Percentiles rank a stretch among this genome's conserved stretches.
phyloP scores from a whole-genome alignment of 352 stramenopile genomes.

The Pythium oligandrum region DNA sequence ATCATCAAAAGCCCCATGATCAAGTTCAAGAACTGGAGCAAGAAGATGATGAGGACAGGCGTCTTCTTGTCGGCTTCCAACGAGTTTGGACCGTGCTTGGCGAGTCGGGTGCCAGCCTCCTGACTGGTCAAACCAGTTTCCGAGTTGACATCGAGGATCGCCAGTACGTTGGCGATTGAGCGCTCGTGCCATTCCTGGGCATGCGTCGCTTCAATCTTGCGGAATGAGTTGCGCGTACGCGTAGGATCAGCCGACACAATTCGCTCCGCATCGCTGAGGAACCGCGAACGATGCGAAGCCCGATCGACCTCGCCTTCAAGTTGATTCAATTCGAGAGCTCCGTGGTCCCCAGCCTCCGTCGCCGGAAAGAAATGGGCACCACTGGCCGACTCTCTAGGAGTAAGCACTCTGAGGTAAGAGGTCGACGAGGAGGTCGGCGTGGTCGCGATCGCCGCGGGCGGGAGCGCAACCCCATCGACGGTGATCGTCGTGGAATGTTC shows the following conservation, averaged over 20 bases:
- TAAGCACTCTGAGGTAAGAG: conserved; percentile 57
- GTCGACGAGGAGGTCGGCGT: conserved; percentile 42
- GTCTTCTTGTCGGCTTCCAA: conserved; percentile 53
- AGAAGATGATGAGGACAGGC: conserved; percentile 53
- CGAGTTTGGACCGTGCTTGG: conserved; percentile 37
- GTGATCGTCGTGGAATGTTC: too few species aligned
- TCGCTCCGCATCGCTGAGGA: conserved; percentile 56
- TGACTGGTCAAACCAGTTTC: conserved; percentile 30
- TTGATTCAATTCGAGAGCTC: neutral
- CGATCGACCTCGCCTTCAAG: conserved; percentile 14
- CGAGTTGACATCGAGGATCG: conserved; percentile 33
- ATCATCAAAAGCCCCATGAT: conserved; percentile 68
- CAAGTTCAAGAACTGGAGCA: conserved; percentile 74
- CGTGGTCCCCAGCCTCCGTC: conserved; percentile 2
- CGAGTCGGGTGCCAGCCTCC: conserved; percentile 29
- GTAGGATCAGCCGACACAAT: conserved; percentile 35
- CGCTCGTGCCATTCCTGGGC: conserved; percentile 57
- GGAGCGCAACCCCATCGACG: conserved; percentile 3
- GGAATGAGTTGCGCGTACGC: conserved; percentile 60
- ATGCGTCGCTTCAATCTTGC: conserved; percentile 30
- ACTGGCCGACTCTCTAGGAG: conserved; percentile 45
- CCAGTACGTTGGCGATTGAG: conserved; percentile 32
- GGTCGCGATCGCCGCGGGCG: conserved; percentile 15
- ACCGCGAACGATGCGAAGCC: conserved; percentile 39
- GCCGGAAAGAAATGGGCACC: conserved; percentile 23